Conservation (phyloP, 176 grass and related monocot species). For the Oryza meridionalis region DNA sequence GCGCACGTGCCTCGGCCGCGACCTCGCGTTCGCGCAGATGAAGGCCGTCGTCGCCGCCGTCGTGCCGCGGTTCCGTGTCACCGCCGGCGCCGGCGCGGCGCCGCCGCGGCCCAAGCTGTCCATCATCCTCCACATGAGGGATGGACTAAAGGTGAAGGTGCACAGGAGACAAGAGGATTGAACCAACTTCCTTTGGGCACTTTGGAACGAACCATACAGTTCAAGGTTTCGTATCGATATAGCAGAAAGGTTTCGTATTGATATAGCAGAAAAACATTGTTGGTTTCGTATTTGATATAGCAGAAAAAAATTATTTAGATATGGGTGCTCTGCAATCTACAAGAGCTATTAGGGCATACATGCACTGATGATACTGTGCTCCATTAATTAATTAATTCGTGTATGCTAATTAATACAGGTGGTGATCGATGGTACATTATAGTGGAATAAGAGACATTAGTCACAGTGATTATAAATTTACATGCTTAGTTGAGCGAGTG, state of each 20-base stretch:
- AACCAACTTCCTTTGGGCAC: background rate
- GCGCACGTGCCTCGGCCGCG: constrained; percentile 61
- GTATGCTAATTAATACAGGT: background rate
- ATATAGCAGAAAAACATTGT: too few relatives aligned
- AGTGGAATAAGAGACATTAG: background rate
- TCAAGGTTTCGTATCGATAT: too few relatives aligned
- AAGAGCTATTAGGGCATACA: background rate
- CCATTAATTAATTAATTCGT: background rate
- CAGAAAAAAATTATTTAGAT: background rate
- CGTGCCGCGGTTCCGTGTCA: constrained; percentile 49
- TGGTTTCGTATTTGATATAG: too few relatives aligned
- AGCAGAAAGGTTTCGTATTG: background rate
- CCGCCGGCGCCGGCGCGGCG: constrained; percentile 13
- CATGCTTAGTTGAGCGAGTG: background rate
- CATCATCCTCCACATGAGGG: constrained; percentile 80
- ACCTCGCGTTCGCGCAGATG: constrained; percentile 73
- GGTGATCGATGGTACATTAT: background rate
- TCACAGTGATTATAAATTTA: background rate
- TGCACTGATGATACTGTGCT: background rate
- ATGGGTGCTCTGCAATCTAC: background rate
- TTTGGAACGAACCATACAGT: too few relatives aligned
- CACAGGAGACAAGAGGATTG: constrained; percentile 30
- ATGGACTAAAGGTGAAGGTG: constrained; percentile 62
- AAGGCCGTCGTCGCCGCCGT: constrained; percentile 63
- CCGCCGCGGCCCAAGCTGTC: constrained; percentile 62